Evolutionary conservation across 176 grass and related monocot genomes (phyloP).

Genomic region (Tillandsia fasciculata): DNA sequence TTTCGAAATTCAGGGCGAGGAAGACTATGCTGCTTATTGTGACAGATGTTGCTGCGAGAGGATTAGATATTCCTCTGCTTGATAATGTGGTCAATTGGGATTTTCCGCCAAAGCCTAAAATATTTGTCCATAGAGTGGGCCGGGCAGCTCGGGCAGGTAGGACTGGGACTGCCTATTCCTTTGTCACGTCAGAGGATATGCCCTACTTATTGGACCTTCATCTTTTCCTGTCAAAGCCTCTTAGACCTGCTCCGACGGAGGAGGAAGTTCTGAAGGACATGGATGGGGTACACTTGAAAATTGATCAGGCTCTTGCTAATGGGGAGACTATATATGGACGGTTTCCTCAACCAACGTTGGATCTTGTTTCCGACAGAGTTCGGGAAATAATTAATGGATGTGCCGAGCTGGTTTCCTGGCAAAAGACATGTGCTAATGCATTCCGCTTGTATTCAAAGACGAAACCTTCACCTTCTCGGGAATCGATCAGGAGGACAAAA

Average conservation of each 20-base stretch:
- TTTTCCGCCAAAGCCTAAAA: constrained; percentile 87
- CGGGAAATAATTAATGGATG: constrained; percentile 62
- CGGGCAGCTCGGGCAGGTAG: constrained; percentile 72
- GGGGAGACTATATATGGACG: constrained; percentile 71
- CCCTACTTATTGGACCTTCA: constrained; percentile 76
- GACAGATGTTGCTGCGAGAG: constrained; percentile 95
- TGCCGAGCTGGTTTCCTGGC: constrained; percentile 46
- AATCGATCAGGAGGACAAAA: constrained; percentile 74
- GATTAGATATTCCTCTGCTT: constrained; percentile 93
- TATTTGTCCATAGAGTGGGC: constrained; percentile 92
- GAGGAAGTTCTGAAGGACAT: constrained; percentile 80
- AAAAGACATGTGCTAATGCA: constrained; percentile 78
- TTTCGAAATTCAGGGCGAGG: constrained; percentile 75
- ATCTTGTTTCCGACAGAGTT: constrained; percentile 79
- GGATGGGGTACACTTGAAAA: constrained; percentile 43
- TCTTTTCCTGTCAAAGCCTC: constrained; percentile 84
- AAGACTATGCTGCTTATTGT: constrained; percentile 94
- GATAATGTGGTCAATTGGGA: constrained; percentile 99
- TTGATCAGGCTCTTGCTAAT: constrained; percentile 66
- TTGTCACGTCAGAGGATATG: constrained; percentile 88
- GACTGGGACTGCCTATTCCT: constrained; percentile 83
- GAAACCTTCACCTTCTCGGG: constrained; percentile 61
- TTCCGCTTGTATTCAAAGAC: constrained; percentile 75
- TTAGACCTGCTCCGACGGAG: constrained; percentile 77
- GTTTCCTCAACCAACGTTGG: constrained; percentile 77